phyloP scores from a whole-genome alignment of 345 rosid genomes.

The Rhizophora apiculata region DNA sequence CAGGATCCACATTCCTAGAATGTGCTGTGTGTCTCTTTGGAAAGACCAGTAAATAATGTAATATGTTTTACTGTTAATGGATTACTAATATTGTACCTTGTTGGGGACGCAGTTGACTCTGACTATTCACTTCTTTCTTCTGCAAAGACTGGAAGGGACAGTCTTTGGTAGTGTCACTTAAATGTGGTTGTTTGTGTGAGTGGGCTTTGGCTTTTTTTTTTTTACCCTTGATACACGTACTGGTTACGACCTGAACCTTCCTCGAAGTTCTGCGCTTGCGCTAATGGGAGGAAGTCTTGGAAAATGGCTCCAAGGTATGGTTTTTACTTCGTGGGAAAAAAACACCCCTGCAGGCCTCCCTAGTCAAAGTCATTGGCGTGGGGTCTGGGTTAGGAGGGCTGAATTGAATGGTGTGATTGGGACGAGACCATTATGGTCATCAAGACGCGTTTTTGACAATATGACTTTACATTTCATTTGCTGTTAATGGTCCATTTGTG shows the following conservation, averaged over 20 bases:
- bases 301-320: too few relatives aligned
- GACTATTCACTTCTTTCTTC: not conserved
- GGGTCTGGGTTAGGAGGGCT: not conserved
- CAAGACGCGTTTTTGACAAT: not conserved
- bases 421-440: not conserved
- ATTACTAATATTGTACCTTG: slow-evolving; percentile 17
- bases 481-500: too few relatives aligned
- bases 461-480: too few relatives aligned
- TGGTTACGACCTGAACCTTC: not conserved
- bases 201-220: not conserved
- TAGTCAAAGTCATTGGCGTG: too few relatives aligned
- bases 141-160: slow-evolving; percentile 14
- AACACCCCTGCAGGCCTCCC: not conserved
- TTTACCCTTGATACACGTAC: too few relatives aligned
- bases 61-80: too few relatives aligned
- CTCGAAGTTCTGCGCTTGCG: not conserved
- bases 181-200: not conserved
- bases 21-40: too few relatives aligned
- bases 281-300: not conserved
- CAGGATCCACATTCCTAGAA: too few relatives aligned
- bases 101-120: slow-evolving; percentile 33
- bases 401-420: not conserved
- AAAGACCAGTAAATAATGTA: too few relatives aligned
- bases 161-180: not conserved
- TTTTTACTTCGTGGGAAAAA: too few relatives aligned